These are phyloP conservation scores for Annulohypoxylon truncatum DNA, from an alignment of 2,329 filamentous ascomycete species.

Conservation along the genomic window DNA sequence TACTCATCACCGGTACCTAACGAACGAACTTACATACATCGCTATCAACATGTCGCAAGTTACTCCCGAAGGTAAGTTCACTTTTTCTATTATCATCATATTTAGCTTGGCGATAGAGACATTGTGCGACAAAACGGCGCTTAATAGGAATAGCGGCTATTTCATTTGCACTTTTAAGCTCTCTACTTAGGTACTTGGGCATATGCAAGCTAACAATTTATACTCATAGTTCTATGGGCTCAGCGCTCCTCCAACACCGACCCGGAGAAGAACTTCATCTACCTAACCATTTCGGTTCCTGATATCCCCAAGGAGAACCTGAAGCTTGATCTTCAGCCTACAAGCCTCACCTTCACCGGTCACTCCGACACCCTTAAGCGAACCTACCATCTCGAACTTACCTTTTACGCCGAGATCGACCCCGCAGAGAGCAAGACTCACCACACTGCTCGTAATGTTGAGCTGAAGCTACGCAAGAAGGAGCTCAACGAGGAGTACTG, in stretches of 20 bases:
- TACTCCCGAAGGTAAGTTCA: constrained; percentile 55
- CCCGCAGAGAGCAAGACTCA: constrained; percentile 83
- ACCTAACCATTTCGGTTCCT: constrained; percentile 88
- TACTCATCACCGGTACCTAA: background rate
- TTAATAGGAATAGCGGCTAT: background rate
- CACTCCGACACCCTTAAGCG: constrained; percentile 85
- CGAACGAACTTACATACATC: constrained; percentile 3
- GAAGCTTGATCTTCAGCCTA: constrained; percentile 85
- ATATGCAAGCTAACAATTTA: constrained; percentile 32
- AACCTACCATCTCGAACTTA: constrained; percentile 86
- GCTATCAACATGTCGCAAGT: constrained; percentile 47
- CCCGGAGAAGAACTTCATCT: constrained; percentile 90
- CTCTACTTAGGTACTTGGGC: constrained; percentile 7
- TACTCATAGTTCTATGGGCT: constrained; percentile 86
- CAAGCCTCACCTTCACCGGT: constrained; percentile 82
- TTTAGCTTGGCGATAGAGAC: background rate
- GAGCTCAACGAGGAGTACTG: constrained; percentile 94
- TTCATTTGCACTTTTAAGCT: background rate
- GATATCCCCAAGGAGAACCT: constrained; percentile 82
- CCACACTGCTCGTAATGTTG: constrained; percentile 88
- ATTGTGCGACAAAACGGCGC: background rate
- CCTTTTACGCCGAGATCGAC: constrained; percentile 93
- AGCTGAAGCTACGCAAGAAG: constrained; percentile 97
- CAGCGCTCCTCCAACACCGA: constrained; percentile 90
- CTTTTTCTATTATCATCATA: background rate